Conservation (phyloP, 2,329 filamentous ascomycete genomes). For the Huntiella abstrusa region DNA sequence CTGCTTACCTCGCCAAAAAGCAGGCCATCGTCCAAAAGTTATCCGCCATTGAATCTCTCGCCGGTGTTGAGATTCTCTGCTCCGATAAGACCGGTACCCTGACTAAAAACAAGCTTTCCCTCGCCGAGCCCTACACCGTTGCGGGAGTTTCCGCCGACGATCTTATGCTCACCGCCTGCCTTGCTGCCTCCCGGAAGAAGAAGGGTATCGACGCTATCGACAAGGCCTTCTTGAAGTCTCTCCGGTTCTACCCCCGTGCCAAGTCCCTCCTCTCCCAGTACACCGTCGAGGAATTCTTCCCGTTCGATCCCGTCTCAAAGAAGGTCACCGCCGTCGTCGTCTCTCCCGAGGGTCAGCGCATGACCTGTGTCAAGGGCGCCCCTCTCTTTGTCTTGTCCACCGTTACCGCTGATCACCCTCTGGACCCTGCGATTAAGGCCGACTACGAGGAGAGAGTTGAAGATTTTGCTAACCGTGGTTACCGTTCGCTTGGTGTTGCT, state of each 20-base stretch:
- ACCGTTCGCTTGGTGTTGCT: conserved; percentile 83
- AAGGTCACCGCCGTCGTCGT: conserved; percentile 74
- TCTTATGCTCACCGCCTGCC: conserved; percentile 78
- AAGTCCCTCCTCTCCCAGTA: conserved; percentile 68
- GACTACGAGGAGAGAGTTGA: conserved; percentile 86
- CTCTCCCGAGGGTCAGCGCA: conserved; percentile 65
- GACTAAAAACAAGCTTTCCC: conserved; percentile 24
- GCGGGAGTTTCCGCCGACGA: conserved; percentile 68
- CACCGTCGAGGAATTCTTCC: conserved; percentile 44
- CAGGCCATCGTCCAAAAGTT: too few relatives aligned
- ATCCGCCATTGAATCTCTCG: too few relatives aligned
- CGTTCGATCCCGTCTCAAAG: conserved; percentile 54
- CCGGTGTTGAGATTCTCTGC: too few relatives aligned
- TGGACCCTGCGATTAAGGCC: conserved; percentile 57
- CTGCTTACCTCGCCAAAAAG: conserved; percentile 26
- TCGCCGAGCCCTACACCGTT: conserved; percentile 70
- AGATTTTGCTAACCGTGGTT: conserved; percentile 81
- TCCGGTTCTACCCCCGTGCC: conserved; percentile 64
- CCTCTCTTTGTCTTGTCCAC: conserved; percentile 75
- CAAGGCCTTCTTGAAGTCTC: conserved; percentile 48
- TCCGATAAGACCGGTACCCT: too few relatives aligned
- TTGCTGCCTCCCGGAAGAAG: too few relatives aligned
- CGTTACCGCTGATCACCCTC: conserved; percentile 66
- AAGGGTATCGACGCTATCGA: too few relatives aligned
- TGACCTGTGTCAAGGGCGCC: conserved; percentile 80